Conservation (phyloP, 2,329 filamentous ascomycete species). For the Colletotrichum sp. region DNA sequence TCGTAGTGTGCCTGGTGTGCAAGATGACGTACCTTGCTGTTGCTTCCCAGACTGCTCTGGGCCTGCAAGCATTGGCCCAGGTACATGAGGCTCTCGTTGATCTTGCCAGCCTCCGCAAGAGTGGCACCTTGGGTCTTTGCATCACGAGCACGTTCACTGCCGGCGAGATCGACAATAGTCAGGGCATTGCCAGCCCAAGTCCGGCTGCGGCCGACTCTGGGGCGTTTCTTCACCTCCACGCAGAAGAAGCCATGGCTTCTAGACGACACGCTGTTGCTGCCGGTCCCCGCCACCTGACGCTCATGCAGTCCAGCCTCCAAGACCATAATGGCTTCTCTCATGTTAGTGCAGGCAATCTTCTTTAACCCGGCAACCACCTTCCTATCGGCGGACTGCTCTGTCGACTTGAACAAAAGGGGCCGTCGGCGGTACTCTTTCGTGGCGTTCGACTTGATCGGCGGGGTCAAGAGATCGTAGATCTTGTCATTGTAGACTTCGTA, state of each 20-base stretch:
- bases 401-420: conserved; percentile 88
- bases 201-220: conserved; percentile 48
- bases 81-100: conserved; percentile 98
- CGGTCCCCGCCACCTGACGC: conserved; percentile 85
- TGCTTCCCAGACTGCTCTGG: conserved; percentile 80
- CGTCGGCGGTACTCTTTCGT: conserved; percentile 78
- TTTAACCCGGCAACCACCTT: conserved; percentile 92
- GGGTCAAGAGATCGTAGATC: conserved; percentile 89
- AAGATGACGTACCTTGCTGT: conserved; percentile 66
- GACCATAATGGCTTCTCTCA: conserved; percentile 86
- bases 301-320: conserved; percentile 89
- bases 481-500: conserved; percentile 99
- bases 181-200: conserved; percentile 80
- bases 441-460: conserved; percentile 60
- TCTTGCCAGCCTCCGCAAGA: conserved; percentile 94
- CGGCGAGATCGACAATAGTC: conserved; percentile 90
- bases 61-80: conserved; percentile 96
- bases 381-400: conserved; percentile 85
- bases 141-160: conserved; percentile 89
- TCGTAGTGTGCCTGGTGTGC: not conserved
- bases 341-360: conserved; percentile 84
- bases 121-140: conserved; percentile 94
- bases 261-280: conserved; percentile 90
- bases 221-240: conserved; percentile 88
- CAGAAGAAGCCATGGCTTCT: conserved; percentile 96